Evolutionary conservation across 2,329 filamentous ascomycete genomes (phyloP).

Genomic region (Hypoxylon sp.): DNA sequence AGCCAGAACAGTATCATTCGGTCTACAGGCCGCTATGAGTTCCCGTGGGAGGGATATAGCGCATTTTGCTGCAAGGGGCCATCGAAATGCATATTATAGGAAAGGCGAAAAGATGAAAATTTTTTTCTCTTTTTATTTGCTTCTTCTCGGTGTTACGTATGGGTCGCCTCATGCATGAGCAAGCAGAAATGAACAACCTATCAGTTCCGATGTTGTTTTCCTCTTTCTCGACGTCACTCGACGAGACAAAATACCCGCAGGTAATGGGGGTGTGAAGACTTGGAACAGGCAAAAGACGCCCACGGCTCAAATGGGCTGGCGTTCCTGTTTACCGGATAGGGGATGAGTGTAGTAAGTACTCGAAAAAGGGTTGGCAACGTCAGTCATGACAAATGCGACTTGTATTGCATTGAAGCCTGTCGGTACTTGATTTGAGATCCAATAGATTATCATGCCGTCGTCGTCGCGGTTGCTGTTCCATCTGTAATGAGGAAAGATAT

Average conservation of each 20-base stretch:
- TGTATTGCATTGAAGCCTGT: constrained; percentile 41
- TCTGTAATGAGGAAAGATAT: constrained; percentile 40
- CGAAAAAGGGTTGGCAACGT: constrained; percentile 28
- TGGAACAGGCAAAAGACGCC: constrained; percentile 43
- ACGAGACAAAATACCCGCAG: constrained; percentile 40
- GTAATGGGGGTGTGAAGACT: constrained; percentile 33
- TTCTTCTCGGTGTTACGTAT: constrained; percentile 39
- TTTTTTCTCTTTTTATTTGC: constrained; percentile 25
- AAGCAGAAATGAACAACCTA: constrained; percentile 28
- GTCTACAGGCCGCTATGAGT: constrained; percentile 26
- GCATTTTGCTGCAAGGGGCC: constrained; percentile 43
- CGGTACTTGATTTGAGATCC: constrained; percentile 42
- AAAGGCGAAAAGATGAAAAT: constrained; percentile 14
- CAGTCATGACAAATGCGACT: constrained; percentile 44
- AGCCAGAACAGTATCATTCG: constrained; percentile 37
- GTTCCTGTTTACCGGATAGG: constrained; percentile 41
- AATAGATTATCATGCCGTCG: constrained; percentile 30
- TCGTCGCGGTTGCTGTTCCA: constrained; percentile 29
- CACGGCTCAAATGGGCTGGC: constrained; percentile 41
- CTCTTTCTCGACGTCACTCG: constrained; percentile 26
- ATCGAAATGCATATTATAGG: constrained; percentile 31
- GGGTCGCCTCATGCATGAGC: constrained; percentile 34
- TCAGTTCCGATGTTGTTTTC: constrained; percentile 23
- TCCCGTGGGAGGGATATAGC: constrained; percentile 34
- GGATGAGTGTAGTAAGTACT: constrained; percentile 36